Evolutionary conservation across 345 rosid species (phyloP).

Genomic region (Moringa oleifera): DNA sequence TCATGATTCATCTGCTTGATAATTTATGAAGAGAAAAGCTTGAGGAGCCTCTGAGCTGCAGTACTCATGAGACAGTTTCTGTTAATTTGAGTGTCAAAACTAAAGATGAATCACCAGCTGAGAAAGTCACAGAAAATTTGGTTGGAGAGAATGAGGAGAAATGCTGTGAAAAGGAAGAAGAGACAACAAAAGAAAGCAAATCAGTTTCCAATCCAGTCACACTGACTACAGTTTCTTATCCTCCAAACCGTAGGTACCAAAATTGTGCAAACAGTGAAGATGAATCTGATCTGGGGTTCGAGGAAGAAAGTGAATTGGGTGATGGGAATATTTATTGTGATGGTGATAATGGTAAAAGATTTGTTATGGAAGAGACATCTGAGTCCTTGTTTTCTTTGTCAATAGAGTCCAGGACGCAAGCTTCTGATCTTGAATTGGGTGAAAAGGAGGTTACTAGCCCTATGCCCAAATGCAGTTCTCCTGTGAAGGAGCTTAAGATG

Average conservation of each 20-base stretch:
- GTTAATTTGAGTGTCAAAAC: no score
- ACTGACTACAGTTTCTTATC: constrained; percentile 8
- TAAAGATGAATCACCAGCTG: no score
- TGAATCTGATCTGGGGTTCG: constrained; percentile 15
- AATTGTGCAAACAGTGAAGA: constrained; percentile 23
- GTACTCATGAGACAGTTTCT: no score
- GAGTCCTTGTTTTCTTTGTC: constrained; percentile 64
- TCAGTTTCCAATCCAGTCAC: background rate
- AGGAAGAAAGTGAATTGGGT: background rate
- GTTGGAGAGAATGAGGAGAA: no score
- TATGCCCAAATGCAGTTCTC: constrained; percentile 10
- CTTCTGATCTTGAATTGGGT: constrained; percentile 18
- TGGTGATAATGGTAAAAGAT: constrained; percentile 9
- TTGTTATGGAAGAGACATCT: constrained; percentile 43
- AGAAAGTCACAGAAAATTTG: no score
- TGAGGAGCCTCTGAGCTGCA: no score
- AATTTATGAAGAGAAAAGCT: no score
- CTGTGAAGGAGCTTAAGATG: constrained; percentile 17
- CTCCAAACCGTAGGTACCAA: constrained; percentile 25
- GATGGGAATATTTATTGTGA: no score
- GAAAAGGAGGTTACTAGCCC: constrained; percentile 42
- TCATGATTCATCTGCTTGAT: no score
- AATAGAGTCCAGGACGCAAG: constrained; percentile 44
- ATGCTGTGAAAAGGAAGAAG: no score
- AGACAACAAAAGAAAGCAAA: no score